Base-by-base conservation (phyloP, 495 filamentous ascomycete species). In the Immersiella caudata region DNA sequence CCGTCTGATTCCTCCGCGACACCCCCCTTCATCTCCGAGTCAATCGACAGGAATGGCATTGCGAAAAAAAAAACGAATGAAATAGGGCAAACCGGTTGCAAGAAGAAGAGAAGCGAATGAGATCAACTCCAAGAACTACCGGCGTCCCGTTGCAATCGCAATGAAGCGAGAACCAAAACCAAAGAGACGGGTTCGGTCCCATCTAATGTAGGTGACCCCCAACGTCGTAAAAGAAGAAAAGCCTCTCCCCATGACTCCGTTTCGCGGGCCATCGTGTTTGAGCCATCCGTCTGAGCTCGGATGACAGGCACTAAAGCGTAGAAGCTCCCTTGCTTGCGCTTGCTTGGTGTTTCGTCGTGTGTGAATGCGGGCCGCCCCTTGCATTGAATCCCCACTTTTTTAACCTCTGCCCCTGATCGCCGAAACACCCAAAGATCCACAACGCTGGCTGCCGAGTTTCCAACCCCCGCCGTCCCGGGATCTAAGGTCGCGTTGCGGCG, bases 261-360 rank as follows among this genome's bases (percentile, higher is more conserved):
- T 25, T 20, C 57, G 57, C 7, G 20, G 11, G 36, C 36, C 24
- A 46, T 40, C n/a, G 29, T 36, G 59, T 61, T 61, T 61, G 59
- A 61, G 59, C 59, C 59, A 62, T 62, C 35, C 27, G 35, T 29
- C 36, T 35, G 35, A 26, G 52, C 21, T 22, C n/a, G 52, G 52
- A 6, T 55, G 52, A 26, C 25, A 46, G 8, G 52, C 52, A 55
- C 52, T n/a, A 26, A 26, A 55, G 52, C 52, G 24, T 26, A 22
- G 52, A 26, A 14, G 16, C 9, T 18, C 40, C 14, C 9, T n/a
- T n/a, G n/a, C n/a, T n/a, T n/a, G n/a, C n/a, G n/a, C n/a, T n/a
- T 26, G 59, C 20, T 49, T 61, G 59, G 59, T 62, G 59, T 62
- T 62, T 62, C 59, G 35, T 35, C 52, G 21, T n/a, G 52, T 55